Conservation (phyloP, 441 rosid genomes). For the Bruguiera hainesii region DNA sequence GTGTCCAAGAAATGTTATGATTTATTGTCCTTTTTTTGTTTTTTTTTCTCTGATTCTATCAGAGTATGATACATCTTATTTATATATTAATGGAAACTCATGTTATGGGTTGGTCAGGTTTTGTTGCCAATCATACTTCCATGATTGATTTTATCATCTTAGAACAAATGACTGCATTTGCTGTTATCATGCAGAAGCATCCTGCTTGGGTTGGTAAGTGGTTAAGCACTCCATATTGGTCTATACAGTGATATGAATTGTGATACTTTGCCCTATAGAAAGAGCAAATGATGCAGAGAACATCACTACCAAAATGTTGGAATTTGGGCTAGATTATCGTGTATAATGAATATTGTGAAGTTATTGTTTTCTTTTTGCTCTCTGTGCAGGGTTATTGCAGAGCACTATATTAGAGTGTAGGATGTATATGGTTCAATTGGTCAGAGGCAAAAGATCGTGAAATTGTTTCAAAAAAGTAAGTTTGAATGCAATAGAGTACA, state of each 20-base stretch:
- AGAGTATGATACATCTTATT: not conserved
- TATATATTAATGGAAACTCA: constrained; percentile 13
- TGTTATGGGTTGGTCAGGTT: constrained; percentile 49
- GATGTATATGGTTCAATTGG: constrained; percentile 98
- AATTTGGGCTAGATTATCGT: not conserved
- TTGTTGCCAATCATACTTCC: constrained; percentile 96
- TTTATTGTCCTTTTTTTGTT: too few species aligned
- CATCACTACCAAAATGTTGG: too few species aligned
- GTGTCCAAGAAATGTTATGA: too few species aligned
- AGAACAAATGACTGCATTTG: constrained; percentile 96
- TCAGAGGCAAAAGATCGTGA: constrained; percentile 94
- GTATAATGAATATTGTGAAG: not conserved
- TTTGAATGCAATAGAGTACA: constrained; percentile 11
- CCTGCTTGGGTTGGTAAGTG: constrained; percentile 99
- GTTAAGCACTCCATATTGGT: not conserved
- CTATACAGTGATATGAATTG: not conserved
- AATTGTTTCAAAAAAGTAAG: constrained; percentile 88
- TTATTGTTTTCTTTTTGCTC: constrained; percentile 16
- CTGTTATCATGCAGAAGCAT: constrained; percentile 98
- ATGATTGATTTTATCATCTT: constrained; percentile 95
- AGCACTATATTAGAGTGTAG: constrained; percentile 92
- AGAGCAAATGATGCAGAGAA: too few species aligned
- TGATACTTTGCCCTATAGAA: too few species aligned
- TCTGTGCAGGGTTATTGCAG: constrained; percentile 53
- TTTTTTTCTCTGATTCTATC: not conserved